These are phyloP conservation scores for Simmondsia chinensis DNA, from an alignment of 148 eudicot genomes.

Conservation along the genomic window DNA sequence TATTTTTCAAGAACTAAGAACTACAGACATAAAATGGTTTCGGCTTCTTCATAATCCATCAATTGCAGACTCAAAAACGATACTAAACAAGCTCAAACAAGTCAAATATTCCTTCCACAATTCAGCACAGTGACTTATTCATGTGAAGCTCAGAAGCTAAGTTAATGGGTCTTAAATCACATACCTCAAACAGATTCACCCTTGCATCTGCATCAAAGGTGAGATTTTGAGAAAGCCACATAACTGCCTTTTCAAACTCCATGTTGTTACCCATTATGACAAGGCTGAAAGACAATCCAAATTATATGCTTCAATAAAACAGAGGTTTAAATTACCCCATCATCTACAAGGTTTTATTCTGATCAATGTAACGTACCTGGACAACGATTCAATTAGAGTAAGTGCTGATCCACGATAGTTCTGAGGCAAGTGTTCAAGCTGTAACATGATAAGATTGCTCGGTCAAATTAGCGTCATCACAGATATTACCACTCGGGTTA, in stretches of 20 bases:
- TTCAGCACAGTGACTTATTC: no score
- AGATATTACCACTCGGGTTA: slow-evolving; percentile 2
- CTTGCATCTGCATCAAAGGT: slow-evolving; percentile 90
- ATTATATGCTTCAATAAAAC: not conserved
- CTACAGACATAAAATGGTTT: no score
- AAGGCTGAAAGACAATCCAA: slow-evolving; percentile 60
- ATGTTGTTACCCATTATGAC: slow-evolving; percentile 76
- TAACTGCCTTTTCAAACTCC: slow-evolving; percentile 74
- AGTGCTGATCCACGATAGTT: slow-evolving; percentile 88
- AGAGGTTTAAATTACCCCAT: not conserved
- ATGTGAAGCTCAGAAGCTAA: no score
- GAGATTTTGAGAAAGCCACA: slow-evolving; percentile 84
- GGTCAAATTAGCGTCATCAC: slow-evolving; percentile 12
- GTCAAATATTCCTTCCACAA: no score
- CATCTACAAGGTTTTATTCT: not conserved
- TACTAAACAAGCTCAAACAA: no score
- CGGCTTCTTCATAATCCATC: no score
- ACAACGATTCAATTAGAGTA: slow-evolving; percentile 85
- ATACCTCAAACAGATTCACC: slow-evolving; percentile 92
- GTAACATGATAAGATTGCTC: slow-evolving; percentile 13
- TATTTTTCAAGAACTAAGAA: no score
- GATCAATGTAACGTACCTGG: slow-evolving; percentile 54
- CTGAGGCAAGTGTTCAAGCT: slow-evolving; percentile 85
- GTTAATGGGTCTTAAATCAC: not conserved
- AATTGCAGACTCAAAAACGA: no score